Evolutionary conservation across 73 alveolate genomes (phyloP).

Genomic region (Urostyla sp.): DNA sequence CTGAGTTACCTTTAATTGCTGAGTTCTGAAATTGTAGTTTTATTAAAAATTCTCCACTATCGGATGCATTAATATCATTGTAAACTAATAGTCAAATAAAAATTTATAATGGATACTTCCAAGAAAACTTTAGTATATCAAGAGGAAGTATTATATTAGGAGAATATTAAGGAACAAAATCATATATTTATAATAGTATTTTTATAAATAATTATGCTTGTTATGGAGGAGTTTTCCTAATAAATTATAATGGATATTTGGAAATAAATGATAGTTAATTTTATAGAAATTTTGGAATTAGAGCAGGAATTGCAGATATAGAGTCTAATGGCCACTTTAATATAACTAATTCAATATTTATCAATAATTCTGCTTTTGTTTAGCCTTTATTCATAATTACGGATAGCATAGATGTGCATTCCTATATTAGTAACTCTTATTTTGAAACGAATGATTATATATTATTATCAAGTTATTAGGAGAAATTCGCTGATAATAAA

Average conservation of each 20-base stretch:
- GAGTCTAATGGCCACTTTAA: not conserved
- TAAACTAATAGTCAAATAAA: not conserved
- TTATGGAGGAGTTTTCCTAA: constrained; percentile 1
- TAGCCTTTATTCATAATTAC: not conserved
- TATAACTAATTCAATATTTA: not conserved
- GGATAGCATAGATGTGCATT: too few species aligned
- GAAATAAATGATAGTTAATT: not conserved
- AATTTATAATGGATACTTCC: not conserved
- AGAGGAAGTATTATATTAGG: constrained; percentile 35
- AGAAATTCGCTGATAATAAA: too few species aligned
- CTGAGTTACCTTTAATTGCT: not conserved
- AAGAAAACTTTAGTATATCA: not conserved
- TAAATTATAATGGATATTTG: not conserved
- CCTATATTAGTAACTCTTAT: too few species aligned
- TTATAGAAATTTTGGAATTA: not conserved
- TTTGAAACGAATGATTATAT: too few species aligned
- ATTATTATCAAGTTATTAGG: too few species aligned
- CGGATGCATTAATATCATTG: not conserved
- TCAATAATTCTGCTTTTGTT: not conserved
- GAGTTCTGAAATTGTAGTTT: not conserved
- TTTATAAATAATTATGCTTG: not conserved
- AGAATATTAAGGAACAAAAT: not conserved
- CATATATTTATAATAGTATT: not conserved
- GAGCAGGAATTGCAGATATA: not conserved
- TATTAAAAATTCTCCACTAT: not conserved